phyloP scores from a whole-genome alignment of 2,329 filamentous ascomycete species.

The Massarina eburnea region DNA sequence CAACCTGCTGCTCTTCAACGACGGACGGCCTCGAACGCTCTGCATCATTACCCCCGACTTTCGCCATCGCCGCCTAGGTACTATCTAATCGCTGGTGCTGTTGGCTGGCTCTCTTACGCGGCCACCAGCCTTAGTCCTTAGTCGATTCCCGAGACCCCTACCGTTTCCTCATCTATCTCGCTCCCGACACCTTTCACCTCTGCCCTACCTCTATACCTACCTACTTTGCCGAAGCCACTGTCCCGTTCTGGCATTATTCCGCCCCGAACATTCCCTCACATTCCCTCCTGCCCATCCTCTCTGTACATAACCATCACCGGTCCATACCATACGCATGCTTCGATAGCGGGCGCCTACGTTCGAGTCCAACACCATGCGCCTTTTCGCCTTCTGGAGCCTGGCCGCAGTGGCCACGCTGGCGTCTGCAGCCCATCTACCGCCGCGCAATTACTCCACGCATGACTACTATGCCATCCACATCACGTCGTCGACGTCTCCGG shows the following conservation, averaged over 20 bases:
- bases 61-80: no score
- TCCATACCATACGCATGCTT: slow-evolving; percentile 4
- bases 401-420: slow-evolving; percentile 38
- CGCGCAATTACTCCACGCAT: slow-evolving; percentile 73
- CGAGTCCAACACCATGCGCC: slow-evolving; percentile 33
- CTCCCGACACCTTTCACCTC: slow-evolving; percentile 1
- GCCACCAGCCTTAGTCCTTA: background rate
- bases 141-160: slow-evolving; percentile 4
- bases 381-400: slow-evolving; percentile 51
- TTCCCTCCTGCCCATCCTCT: background rate
- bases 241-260: background rate
- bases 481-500: slow-evolving; percentile 64
- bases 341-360: slow-evolving; percentile 1
- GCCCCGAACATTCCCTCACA: background rate
- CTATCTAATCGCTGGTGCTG: background rate
- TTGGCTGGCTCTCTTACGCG: background rate
- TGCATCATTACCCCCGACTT: no score
- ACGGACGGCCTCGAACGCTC: no score
- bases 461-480: slow-evolving; percentile 96
- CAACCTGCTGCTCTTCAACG: no score
- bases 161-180: slow-evolving; percentile 1
- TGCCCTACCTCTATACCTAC: background rate
- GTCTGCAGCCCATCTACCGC: slow-evolving; percentile 46
- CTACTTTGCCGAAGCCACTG: background rate
- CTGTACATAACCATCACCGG: no score